Percentiles rank a stretch among this genome's conserved stretches.
Conservation (phyloP, 192 early-diverging fungal species). For the Rhizoclosmatium globosum region DNA sequence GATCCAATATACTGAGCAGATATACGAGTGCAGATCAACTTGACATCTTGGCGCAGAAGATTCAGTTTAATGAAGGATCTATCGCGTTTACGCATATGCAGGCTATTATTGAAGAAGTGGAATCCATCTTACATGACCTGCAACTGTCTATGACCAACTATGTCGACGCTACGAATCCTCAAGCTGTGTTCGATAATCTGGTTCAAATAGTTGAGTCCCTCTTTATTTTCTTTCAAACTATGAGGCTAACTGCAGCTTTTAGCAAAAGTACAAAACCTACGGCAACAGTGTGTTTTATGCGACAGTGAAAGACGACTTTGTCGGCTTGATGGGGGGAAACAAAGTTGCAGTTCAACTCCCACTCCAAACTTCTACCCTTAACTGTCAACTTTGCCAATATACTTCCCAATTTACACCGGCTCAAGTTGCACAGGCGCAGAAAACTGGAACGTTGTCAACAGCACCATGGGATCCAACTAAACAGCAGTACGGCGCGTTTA, state of each 20-base stretch:
- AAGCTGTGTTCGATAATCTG: background rate
- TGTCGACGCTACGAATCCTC: background rate
- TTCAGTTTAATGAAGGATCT: background rate
- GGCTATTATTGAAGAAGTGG: background rate
- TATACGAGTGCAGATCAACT: background rate
- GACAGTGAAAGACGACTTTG: background rate
- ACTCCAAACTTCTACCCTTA: background rate
- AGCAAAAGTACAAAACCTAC: background rate
- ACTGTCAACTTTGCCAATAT: background rate
- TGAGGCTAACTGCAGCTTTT: background rate
- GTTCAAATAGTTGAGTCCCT: background rate
- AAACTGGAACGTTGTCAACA: background rate
- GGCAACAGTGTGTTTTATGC: background rate
- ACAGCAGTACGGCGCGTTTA: background rate
- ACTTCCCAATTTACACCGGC: background rate
- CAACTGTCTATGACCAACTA: background rate
- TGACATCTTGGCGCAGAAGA: background rate
- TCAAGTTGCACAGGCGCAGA: background rate
- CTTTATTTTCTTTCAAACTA: background rate
- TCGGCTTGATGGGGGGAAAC: background rate
- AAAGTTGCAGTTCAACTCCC: background rate
- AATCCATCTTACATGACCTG: background rate
- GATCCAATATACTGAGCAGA: background rate
- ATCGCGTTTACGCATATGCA: background rate
- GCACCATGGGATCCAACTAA: background rate